Base-by-base conservation (phyloP, 2,329 filamentous ascomycete genomes). In the Fusarium austroafricanum region DNA sequence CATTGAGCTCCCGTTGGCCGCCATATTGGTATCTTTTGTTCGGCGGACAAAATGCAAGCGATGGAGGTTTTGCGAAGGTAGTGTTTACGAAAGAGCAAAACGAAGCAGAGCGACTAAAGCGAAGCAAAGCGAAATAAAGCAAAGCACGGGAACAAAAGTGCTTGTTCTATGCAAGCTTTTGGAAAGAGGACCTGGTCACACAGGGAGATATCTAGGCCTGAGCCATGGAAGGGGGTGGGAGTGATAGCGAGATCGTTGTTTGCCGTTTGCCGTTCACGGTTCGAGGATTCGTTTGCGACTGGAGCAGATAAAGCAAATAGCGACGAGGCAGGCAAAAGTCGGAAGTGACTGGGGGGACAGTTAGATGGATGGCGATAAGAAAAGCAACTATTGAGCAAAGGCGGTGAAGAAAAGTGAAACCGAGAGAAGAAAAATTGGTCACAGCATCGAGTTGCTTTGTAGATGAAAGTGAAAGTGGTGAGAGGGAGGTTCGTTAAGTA, bases 1-100 rank as follows among this genome's bases (percentile, higher is more conserved):
- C 65, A 72, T 57, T 70, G 67, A 65, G 62, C 69, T 72, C 67
- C 79, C 81, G 76, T 80, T 81, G 62, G 77, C 71, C 62, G 78
- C 75, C 80, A 82, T 68, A 23, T 49, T 52, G 42, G 79, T 71
- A 52, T 67, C 29, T 45, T 44, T 50, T 15, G 37, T 39, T 46
- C 6, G 33, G 31, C 43, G 43, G 46, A 49, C 47, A 62, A 52
- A 50, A 61, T 52, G 65, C 49, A 33, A 46, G 40, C 63, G 54
- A 53, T 51, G 47, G 50, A 43, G 21, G 55, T 47, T 26, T 55
- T 63, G 59, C 54, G 64, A 61, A 49, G 43, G 40, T 50, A 38
- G 37, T 21, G 35, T 50, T 47, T 50, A 65, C 67, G 35, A 59
- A 44, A 54, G 23, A 61, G 57, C 49, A 44, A 62, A 63, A 46